These are phyloP conservation scores for Penicillium sp. DNA, from an alignment of 2,329 filamentous ascomycete genomes.

Conservation along the genomic window DNA sequence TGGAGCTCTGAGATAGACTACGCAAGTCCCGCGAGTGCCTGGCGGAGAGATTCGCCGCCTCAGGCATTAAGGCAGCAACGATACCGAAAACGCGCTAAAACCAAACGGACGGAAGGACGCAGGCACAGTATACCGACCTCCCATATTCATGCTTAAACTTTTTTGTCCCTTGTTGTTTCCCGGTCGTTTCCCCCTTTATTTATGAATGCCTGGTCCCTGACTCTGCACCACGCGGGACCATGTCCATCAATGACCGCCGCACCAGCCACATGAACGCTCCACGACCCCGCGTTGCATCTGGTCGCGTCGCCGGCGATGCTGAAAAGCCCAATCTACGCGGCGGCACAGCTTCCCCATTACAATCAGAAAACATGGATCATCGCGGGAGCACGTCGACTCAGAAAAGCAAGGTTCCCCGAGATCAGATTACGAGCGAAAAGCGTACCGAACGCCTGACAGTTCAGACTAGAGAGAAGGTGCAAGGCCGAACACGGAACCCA, in stretches of 20 bases:
- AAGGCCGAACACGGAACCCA: constrained; percentile 65
- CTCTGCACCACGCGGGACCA: constrained; percentile 35
- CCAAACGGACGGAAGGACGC: constrained; percentile 12
- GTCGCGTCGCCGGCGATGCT: constrained; percentile 44
- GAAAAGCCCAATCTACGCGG: constrained; percentile 34
- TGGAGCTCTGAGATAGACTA: constrained; percentile 40
- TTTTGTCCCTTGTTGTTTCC: not conserved
- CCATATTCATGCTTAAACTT: not conserved
- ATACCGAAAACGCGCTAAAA: constrained; percentile 11
- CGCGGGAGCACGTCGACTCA: constrained; percentile 38
- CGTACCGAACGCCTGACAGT: constrained; percentile 53
- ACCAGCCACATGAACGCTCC: constrained; percentile 43
- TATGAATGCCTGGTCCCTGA: constrained; percentile 30
- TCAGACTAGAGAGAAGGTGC: constrained; percentile 67
- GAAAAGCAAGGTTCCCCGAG: constrained; percentile 39
- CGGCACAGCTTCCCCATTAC: constrained; percentile 36
- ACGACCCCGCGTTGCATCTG: constrained; percentile 47
- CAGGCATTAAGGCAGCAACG: constrained; percentile 28
- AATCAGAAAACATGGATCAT: constrained; percentile 37
- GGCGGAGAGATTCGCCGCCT: constrained; percentile 28
- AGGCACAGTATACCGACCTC: constrained; percentile 4
- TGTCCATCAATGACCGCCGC: constrained; percentile 48
- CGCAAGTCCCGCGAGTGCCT: constrained; percentile 43
- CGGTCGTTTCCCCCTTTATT: constrained; percentile 18
- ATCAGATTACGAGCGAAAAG: constrained; percentile 44